These are phyloP conservation scores for Leccinum disarticulatum DNA, from an alignment of 768 basidiomycete genomes.

Conservation along the genomic window DNA sequence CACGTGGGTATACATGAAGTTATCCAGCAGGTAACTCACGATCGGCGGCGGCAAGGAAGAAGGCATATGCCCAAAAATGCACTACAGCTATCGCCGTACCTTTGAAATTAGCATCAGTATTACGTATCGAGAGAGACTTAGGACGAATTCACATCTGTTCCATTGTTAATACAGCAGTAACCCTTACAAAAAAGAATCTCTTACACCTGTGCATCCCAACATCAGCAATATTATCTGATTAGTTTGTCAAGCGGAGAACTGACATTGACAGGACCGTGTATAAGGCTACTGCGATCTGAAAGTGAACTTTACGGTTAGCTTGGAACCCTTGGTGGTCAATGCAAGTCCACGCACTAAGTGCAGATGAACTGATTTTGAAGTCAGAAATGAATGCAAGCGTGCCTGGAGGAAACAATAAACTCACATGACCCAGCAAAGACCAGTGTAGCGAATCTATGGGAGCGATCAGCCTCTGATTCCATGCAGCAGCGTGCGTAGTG, in stretches of 20 bases:
- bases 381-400: not conserved
- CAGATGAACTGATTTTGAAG: not conserved
- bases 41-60: slow-evolving; percentile 18
- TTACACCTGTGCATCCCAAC: slow-evolving; percentile 4
- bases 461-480: not conserved
- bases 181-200: not conserved
- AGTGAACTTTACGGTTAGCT: not conserved
- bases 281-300: slow-evolving; percentile 6
- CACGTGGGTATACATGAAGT: not conserved
- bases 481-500: not conserved
- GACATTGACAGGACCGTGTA: slow-evolving; percentile 8
- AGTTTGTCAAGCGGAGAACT: not conserved
- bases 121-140: not conserved
- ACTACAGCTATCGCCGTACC: slow-evolving; percentile 2
- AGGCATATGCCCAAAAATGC: slow-evolving; percentile 8
- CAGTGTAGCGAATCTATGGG: slow-evolving; percentile 13
- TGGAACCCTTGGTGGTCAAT: not conserved
- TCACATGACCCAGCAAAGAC: slow-evolving; percentile 14
- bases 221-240: not conserved
- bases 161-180: not conserved
- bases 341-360: slow-evolving; percentile 5
- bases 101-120: not conserved
- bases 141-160: slow-evolving; percentile 12
- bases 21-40: slow-evolving; percentile 4
- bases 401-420: not conserved